Evolutionary conservation across 345 rosid species (phyloP).

Genomic region (Ceriops zippeliana): DNA sequence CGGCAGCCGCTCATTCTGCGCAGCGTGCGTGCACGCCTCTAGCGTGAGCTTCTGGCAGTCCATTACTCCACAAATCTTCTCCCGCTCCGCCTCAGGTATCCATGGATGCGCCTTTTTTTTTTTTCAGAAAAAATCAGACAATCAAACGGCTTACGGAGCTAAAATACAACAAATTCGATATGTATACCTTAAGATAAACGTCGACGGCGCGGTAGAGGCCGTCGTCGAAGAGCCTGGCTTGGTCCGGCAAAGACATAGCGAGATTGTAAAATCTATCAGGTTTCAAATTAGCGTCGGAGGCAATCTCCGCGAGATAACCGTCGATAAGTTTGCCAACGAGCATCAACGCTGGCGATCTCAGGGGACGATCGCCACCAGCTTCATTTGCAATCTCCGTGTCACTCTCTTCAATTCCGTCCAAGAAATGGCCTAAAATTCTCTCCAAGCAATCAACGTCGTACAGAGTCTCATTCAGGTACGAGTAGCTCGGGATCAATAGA

Average conservation of each 20-base stretch:
- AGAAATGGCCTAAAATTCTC: slow-evolving; percentile 65
- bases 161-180: background rate
- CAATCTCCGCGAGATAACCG: slow-evolving; percentile 87
- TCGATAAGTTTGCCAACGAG: slow-evolving; percentile 88
- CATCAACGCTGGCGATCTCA: slow-evolving; percentile 54
- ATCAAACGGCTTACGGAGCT: background rate
- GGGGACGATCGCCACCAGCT: slow-evolving; percentile 15
- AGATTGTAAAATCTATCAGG: slow-evolving; percentile 68
- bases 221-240: slow-evolving; percentile 86
- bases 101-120: slow-evolving; percentile 78
- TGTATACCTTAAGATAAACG: slow-evolving; percentile 76
- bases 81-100: slow-evolving; percentile 76
- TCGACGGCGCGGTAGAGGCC: slow-evolving; percentile 98
- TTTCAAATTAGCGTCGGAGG: slow-evolving; percentile 86
- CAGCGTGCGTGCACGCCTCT: slow-evolving; percentile 98
- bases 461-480: slow-evolving; percentile 84
- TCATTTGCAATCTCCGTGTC: slow-evolving; percentile 23
- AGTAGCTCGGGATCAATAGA: slow-evolving; percentile 88
- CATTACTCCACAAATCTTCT: slow-evolving; percentile 73
- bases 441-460: slow-evolving; percentile 94
- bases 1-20: slow-evolving; percentile 94
- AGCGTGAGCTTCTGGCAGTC: slow-evolving; percentile 91
- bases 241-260: slow-evolving; percentile 68
- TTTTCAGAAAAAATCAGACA: background rate
- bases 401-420: slow-evolving; percentile 48